Evolutionary conservation across 768 basidiomycete species (phyloP).

Genomic region (Steccherinum ochraceum): DNA sequence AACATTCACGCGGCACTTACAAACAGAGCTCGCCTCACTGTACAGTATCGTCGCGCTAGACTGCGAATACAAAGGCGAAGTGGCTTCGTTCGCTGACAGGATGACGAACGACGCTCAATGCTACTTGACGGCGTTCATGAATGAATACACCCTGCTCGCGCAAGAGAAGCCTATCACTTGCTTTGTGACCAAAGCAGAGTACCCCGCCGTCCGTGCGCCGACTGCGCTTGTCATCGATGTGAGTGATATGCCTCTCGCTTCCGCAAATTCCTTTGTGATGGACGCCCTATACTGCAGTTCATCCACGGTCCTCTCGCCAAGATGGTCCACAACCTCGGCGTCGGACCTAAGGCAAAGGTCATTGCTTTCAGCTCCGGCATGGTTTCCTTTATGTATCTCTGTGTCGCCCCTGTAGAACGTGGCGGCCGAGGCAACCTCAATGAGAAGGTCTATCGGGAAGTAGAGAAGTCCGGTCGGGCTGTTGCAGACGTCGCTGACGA

Average conservation of each 20-base stretch:
- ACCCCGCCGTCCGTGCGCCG: background rate
- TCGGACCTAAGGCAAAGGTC: background rate
- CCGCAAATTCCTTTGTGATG: background rate
- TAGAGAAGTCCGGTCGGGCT: background rate
- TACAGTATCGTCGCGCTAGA: background rate
- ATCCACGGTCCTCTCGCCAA: background rate
- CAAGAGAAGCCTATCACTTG: background rate
- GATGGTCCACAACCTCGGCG: background rate
- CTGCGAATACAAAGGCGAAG: background rate
- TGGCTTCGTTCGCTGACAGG: too few relatives aligned
- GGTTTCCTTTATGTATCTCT: background rate
- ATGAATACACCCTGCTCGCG: background rate
- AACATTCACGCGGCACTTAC: background rate
- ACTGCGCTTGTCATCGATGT: background rate
- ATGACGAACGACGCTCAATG: too few relatives aligned
- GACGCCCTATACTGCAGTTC: background rate
- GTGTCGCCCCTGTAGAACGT: background rate
- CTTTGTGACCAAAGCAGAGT: background rate
- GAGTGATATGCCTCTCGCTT: background rate
- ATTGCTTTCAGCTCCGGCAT: background rate
- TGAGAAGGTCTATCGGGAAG: background rate
- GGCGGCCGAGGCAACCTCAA: background rate
- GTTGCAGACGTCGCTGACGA: background rate
- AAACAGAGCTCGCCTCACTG: too few relatives aligned
- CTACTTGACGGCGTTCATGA: too few relatives aligned